phyloP scores from a whole-genome alignment of 441 rosid genomes.

The Kokia cookei region DNA sequence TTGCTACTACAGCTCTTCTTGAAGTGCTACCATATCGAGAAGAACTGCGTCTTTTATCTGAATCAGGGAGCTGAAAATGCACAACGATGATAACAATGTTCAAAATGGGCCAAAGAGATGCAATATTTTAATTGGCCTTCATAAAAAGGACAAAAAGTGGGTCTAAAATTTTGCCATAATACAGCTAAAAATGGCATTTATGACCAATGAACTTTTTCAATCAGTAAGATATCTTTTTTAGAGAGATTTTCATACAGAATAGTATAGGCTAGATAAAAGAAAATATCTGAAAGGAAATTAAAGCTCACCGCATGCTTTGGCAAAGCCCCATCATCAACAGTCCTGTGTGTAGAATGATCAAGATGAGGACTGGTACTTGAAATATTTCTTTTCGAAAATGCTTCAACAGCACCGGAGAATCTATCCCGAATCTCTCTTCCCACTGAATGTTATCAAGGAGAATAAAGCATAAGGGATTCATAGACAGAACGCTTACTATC shows the following conservation, averaged over 20 bases:
- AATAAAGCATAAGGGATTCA: neutral
- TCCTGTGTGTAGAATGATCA: constrained; percentile 60
- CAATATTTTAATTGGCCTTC: neutral
- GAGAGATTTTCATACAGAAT: neutral
- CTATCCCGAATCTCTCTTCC: constrained; percentile 81
- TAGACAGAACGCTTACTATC: neutral
- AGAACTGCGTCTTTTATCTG: constrained; percentile 54
- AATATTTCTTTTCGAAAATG: constrained; percentile 66
- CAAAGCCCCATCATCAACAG: constrained; percentile 57
- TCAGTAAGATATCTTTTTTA: neutral
- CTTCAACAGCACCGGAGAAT: constrained; percentile 90
- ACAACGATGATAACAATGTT: neutral
- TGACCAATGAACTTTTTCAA: neutral
- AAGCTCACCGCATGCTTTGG: constrained; percentile 42
- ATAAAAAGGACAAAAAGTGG: neutral
- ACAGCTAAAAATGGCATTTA: neutral
- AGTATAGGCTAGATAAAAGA: neutral
- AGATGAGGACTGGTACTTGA: constrained; percentile 41
- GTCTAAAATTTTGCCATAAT: neutral
- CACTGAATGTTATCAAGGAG: constrained; percentile 23
- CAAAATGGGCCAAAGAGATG: neutral
- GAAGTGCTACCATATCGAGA: constrained; percentile 71
- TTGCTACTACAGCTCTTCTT: constrained; percentile 49
- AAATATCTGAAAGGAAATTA: neutral
- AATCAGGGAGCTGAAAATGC: constrained; percentile 48